Evolutionary conservation across 2,329 filamentous ascomycete species (phyloP).

Genomic region (Ophiostoma sp.): DNA sequence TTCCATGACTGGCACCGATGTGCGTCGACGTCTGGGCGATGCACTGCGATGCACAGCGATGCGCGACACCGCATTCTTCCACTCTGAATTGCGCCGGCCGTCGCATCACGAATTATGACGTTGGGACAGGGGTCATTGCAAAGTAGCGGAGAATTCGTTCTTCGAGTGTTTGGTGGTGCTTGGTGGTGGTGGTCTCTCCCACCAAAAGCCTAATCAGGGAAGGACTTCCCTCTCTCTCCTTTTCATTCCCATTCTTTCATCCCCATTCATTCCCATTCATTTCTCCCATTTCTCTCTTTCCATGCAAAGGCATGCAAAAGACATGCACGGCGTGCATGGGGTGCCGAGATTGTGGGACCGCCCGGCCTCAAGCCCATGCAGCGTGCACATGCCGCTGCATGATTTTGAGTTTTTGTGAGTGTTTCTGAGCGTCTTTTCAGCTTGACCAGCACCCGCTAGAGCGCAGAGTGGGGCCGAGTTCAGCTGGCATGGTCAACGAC

Average conservation of each 20-base stretch:
- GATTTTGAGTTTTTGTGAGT: constrained; percentile 10
- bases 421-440: constrained; percentile 16
- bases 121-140: not conserved
- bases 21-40: not conserved
- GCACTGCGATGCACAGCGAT: not conserved
- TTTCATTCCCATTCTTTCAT: not conserved
- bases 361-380: not conserved
- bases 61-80: not conserved
- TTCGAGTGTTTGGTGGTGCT: not conserved
- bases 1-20: not conserved
- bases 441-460: constrained; percentile 25
- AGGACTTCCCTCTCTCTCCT: not conserved
- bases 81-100: not conserved
- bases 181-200: not conserved
- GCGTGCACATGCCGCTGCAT: constrained; percentile 23
- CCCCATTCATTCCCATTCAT: no score
- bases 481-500: constrained; percentile 28
- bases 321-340: not conserved
- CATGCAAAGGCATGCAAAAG: not conserved
- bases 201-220: not conserved
- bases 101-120: constrained; percentile 15
- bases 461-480: constrained; percentile 23
- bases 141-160: not conserved
- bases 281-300: not conserved
- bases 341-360: constrained; percentile 16